Evolutionary conservation across 2,329 filamentous ascomycete species (phyloP).

Genomic region (Colletotrichum siamense): DNA sequence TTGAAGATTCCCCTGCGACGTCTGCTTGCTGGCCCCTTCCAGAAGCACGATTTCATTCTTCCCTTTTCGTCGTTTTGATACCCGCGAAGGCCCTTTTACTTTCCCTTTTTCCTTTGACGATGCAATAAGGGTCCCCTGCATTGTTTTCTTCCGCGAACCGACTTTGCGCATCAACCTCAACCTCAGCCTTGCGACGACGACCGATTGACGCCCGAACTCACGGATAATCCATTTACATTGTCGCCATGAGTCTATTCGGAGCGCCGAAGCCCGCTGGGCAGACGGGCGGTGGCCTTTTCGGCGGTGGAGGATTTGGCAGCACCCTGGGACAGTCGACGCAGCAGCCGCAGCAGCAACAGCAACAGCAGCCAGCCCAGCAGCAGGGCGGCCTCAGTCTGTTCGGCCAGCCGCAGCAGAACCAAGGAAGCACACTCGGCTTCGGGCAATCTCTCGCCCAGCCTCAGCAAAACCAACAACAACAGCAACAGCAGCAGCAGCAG

Average conservation of each 20-base stretch:
- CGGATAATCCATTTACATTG: conserved; percentile 26
- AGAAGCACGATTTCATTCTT: neutral
- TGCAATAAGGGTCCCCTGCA: conserved; percentile 1
- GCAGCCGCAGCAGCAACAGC: conserved; percentile 30
- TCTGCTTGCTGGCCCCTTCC: neutral
- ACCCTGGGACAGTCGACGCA: conserved; percentile 41
- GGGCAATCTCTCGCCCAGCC: conserved; percentile 37
- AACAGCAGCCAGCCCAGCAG: conserved; percentile 36
- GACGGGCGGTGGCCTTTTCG: conserved; percentile 20
- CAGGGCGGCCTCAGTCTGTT: conserved; percentile 41
- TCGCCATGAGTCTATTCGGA: conserved; percentile 41
- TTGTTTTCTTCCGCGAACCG: conserved; percentile 6
- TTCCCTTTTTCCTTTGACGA: neutral
- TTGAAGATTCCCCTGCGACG: neutral
- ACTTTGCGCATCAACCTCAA: neutral
- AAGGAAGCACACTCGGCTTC: conserved; percentile 43
- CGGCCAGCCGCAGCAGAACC: conserved; percentile 35
- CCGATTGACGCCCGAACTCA: neutral
- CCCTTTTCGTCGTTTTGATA: neutral
- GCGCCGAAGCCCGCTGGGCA: conserved; percentile 38
- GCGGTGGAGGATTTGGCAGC: conserved; percentile 36
- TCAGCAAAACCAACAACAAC: conserved; percentile 42
- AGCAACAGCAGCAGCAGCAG: conserved; percentile 49
- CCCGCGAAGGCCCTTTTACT: neutral
- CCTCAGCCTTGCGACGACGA: neutral